Evolutionary conservation across 2,329 filamentous ascomycete species (phyloP).

Genomic region (Septoria petroselini): DNA sequence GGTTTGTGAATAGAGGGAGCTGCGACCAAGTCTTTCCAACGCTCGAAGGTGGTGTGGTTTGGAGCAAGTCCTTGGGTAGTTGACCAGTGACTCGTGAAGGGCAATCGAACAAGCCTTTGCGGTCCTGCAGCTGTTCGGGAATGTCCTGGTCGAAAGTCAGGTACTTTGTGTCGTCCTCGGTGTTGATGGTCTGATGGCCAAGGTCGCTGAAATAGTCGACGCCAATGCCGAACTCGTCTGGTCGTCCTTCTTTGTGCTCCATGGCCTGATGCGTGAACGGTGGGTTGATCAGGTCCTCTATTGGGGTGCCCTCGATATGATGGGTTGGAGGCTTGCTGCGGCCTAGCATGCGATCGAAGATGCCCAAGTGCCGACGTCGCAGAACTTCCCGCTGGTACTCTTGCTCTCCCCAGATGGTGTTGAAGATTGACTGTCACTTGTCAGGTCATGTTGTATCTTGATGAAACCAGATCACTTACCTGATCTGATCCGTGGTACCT

Average conservation of each 20-base stretch:
- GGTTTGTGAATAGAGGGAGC: slow-evolving; percentile 26
- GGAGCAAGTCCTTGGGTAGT: slow-evolving; percentile 26
- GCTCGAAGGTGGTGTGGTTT: slow-evolving; percentile 17
- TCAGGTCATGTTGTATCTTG: background rate
- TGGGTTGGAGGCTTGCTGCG: slow-evolving; percentile 17
- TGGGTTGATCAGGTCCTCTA: slow-evolving; percentile 24
- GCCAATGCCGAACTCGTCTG: slow-evolving; percentile 35
- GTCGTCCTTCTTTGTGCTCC: slow-evolving; percentile 43
- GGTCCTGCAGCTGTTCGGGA: slow-evolving; percentile 15
- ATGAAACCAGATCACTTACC: background rate
- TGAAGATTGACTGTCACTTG: slow-evolving; percentile 31
- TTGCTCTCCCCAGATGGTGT: slow-evolving; percentile 33
- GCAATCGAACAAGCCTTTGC: slow-evolving; percentile 15
- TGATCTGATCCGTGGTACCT: slow-evolving; percentile 12
- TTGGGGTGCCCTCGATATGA: slow-evolving; percentile 22
- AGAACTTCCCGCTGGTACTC: slow-evolving; percentile 34
- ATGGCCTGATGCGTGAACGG: slow-evolving; percentile 24
- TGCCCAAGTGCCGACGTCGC: slow-evolving; percentile 24
- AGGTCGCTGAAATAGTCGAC: slow-evolving; percentile 34
- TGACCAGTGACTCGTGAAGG: slow-evolving; percentile 8
- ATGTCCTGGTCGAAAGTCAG: slow-evolving; percentile 17
- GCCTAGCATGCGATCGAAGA: slow-evolving; percentile 13
- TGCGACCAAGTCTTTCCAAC: slow-evolving; percentile 21
- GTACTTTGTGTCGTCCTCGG: slow-evolving; percentile 22
- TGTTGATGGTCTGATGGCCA: slow-evolving; percentile 28